A percentile compares a stretch with the other conserved stretches of the same genome.
Evolutionary conservation across 2,329 filamentous ascomycete genomes (phyloP).

Genomic region (Paracamarosporium sp.): DNA sequence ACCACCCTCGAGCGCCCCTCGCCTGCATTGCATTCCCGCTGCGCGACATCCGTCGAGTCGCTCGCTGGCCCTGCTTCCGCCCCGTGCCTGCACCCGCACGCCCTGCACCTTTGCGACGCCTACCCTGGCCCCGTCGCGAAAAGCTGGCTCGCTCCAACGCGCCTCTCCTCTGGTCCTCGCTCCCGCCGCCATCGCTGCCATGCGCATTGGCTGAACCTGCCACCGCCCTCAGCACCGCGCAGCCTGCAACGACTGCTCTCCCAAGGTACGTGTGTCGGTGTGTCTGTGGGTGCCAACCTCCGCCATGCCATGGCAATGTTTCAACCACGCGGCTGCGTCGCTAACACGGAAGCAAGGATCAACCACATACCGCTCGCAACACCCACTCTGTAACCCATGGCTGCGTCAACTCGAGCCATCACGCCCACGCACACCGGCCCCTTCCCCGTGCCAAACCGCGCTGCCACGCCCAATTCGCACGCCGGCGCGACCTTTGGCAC

Average conservation of each 20-base stretch:
- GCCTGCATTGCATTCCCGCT: constrained; percentile 7
- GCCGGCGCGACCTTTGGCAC: constrained; percentile 42
- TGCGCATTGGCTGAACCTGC: constrained; percentile 8
- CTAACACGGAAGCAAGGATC: constrained; percentile 21
- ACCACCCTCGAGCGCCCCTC: background rate
- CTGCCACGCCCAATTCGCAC: constrained; percentile 47
- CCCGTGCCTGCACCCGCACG: background rate
- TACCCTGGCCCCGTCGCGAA: constrained; percentile 18
- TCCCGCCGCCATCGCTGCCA: constrained; percentile 18
- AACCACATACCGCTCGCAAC: constrained; percentile 1
- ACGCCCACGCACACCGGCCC: constrained; percentile 51
- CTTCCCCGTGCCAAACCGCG: constrained; percentile 47
- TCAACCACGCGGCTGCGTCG: constrained; percentile 1
- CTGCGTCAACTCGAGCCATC: constrained; percentile 51
- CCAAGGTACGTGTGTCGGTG: constrained; percentile 36
- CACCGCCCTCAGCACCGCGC: constrained; percentile 11
- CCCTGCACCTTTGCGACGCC: constrained; percentile 12
- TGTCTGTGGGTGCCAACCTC: constrained; percentile 13
- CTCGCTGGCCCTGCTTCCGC: background rate
- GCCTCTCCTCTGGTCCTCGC: constrained; percentile 15
- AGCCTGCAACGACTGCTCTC: constrained; percentile 18
- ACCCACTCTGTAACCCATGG: constrained; percentile 44
- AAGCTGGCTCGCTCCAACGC: constrained; percentile 20
- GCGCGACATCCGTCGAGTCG: background rate
- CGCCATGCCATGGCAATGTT: constrained; percentile 4